Evolutionary conservation across 2,329 filamentous ascomycete species (phyloP), one percentile per base, ranked within the genome.

Genomic region (Penicillium corylophilum): DNA sequence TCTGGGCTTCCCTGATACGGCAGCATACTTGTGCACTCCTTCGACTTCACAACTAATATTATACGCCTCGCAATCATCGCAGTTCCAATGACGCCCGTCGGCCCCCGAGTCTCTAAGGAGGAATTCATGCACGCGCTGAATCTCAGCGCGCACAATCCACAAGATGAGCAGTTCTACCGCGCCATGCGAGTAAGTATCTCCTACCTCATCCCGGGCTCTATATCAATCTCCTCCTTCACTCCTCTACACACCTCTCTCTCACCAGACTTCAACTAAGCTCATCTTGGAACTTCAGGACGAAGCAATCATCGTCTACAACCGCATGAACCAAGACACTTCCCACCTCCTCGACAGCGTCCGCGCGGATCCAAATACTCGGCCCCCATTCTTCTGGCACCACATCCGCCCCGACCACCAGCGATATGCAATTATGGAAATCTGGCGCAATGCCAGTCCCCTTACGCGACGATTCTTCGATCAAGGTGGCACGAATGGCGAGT

Each of bases 331-430:
- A 55, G 70, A 74, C 52, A 72, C 64, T 23, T 64, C 67, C 29
- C 65, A 70, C 57, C 68, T 77, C 28, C 65, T 75, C 41, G 74
- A 76, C 43, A 71, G 62, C 46, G 58, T 74, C 31, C 67, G 69
- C 36, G 62, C 61, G 48, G 72, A 75, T 53, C 68, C 70, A 20
- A 54, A 55, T 39, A 71, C 67, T 26, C 66, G 68, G 15, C 73
- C 73, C 4, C 74, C 74, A 1, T 76, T 71, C 59, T 77, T 74
- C 63, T 77, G 74, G 74, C 74, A 77, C 55, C 73, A 76, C 44
- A 75, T 77, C 51, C 68, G 72, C 20, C 72, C 68, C 16, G 74
- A 77, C 29, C 64, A 68, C 23, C 73, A 74, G 56, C 68, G 68
- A 31, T 72, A 70, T 67, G 74, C 66, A 2, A 70, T 76, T 46